A percentile compares a stretch with the other conserved stretches of the same genome.
Conservation (phyloP, 106 monocot species). For the Hemerocallis citrina region DNA sequence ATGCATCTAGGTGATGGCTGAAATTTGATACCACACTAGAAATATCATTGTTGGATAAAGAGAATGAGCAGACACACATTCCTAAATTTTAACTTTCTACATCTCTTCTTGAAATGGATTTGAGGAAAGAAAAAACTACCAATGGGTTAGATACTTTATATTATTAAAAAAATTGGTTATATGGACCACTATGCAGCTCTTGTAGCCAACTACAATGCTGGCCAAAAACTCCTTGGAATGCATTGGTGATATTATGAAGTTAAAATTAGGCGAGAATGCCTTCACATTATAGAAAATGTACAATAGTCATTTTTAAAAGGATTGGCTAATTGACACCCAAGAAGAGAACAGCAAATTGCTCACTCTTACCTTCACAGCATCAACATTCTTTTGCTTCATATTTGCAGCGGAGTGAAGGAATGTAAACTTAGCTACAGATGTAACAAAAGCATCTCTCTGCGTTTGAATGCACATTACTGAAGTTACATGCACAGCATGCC, state of each 20-base stretch:
- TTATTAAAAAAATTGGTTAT: not conserved
- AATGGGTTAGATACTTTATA: not conserved
- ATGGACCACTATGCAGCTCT: not conserved
- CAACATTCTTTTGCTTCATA: constrained; percentile 99
- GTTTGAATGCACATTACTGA: constrained; percentile 95
- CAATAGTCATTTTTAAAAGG: no score
- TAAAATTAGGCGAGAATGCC: not conserved
- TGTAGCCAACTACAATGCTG: not conserved
- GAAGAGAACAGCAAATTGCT: no score
- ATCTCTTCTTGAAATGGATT: not conserved
- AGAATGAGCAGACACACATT: not conserved
- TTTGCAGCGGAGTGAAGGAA: constrained; percentile 90
- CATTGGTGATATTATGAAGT: not conserved
- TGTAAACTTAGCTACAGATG: constrained; percentile 96
- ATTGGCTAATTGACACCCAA: no score
- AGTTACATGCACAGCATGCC: constrained; percentile 91
- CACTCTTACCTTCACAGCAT: constrained; percentile 85
- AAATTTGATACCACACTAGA: no score
- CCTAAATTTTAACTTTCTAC: not conserved
- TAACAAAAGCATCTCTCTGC: constrained; percentile 98
- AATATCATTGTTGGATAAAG: not conserved
- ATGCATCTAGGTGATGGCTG: no score
- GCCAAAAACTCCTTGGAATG: not conserved
- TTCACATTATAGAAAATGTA: not conserved
- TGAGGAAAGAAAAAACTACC: not conserved